phyloP scores from a whole-genome alignment of 75 land plant genomes.

The Gnetum montanum region DNA sequence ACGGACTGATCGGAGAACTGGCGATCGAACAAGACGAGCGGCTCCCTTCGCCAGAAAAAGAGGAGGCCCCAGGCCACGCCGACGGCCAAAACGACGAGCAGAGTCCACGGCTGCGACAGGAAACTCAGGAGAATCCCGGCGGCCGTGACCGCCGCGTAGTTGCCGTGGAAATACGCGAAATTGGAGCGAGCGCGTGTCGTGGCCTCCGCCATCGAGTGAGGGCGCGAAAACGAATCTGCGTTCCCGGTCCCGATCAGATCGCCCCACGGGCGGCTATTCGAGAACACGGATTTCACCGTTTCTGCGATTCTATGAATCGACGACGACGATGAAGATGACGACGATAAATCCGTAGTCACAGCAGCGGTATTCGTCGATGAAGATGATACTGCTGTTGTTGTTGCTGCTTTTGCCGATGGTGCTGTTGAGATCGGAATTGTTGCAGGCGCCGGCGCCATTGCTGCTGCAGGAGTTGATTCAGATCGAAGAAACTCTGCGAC shows the following conservation, averaged over 20 bases:
- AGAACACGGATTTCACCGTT: no score
- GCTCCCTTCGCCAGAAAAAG: constrained; percentile 19
- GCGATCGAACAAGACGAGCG: constrained; percentile 15
- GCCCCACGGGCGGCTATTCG: constrained; percentile 57
- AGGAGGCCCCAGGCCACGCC: constrained; percentile 20
- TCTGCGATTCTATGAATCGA: no score
- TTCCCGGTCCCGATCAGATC: constrained; percentile 26
- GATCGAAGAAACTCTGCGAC: no score
- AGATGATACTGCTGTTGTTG: no score
- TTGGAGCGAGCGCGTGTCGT: constrained; percentile 19
- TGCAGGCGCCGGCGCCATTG: no score
- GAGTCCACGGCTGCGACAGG: constrained; percentile 18
- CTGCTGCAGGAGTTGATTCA: no score
- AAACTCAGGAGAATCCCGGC: constrained; percentile 12
- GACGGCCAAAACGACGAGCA: constrained; percentile 8
- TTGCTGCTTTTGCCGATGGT: no score
- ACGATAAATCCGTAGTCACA: no score
- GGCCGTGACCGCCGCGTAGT: constrained; percentile 12
- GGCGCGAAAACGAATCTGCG: no score
- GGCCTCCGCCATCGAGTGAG: constrained; percentile 33
- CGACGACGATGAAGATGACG: no score
- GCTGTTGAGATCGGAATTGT: no score
- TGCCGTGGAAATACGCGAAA: constrained; percentile 19
- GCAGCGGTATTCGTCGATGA: no score
- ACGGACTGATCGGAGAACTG: constrained; percentile 17